Evolutionary conservation across 208 protist genomes (phyloP).

Genomic region (Trypanosoma vivax): DNA sequence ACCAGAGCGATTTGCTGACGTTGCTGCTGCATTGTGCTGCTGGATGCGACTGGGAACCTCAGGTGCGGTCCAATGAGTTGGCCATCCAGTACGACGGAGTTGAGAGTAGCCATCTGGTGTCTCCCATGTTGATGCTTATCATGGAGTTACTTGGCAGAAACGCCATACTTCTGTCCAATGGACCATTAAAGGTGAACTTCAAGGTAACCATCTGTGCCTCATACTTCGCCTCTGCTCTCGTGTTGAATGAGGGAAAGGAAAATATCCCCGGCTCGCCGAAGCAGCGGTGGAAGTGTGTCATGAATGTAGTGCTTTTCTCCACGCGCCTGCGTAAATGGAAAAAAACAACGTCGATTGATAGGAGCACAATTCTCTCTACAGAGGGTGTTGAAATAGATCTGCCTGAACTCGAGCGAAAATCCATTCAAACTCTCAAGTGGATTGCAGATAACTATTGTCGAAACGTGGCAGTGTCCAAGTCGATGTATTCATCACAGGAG

Average conservation of each 20-base stretch:
- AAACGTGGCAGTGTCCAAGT: slow-evolving; percentile 22
- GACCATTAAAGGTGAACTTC: background rate
- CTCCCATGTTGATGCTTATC: background rate
- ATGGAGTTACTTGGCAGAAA: background rate
- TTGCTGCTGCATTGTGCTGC: slow-evolving; percentile 39
- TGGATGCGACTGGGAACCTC: slow-evolving; percentile 28
- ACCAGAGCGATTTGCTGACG: slow-evolving; percentile 46
- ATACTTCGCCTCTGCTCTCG: background rate
- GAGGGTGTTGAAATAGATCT: background rate
- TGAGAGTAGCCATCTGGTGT: background rate
- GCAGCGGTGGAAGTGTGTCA: background rate
- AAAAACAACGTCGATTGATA: background rate
- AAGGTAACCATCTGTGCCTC: background rate
- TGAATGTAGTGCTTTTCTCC: background rate
- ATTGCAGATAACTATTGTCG: slow-evolving; percentile 25
- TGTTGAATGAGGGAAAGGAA: too few species aligned
- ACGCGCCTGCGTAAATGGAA: background rate
- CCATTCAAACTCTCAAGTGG: slow-evolving; percentile 37
- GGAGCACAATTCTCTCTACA: background rate
- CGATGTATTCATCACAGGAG: slow-evolving; percentile 35
- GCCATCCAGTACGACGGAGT: background rate
- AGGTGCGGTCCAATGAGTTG: background rate
- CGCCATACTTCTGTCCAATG: background rate
- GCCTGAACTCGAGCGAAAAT: slow-evolving; percentile 10
- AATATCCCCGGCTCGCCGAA: too few species aligned